Base-by-base conservation (phyloP, 768 basidiomycete genomes). In the Termitomyces sp. region DNA sequence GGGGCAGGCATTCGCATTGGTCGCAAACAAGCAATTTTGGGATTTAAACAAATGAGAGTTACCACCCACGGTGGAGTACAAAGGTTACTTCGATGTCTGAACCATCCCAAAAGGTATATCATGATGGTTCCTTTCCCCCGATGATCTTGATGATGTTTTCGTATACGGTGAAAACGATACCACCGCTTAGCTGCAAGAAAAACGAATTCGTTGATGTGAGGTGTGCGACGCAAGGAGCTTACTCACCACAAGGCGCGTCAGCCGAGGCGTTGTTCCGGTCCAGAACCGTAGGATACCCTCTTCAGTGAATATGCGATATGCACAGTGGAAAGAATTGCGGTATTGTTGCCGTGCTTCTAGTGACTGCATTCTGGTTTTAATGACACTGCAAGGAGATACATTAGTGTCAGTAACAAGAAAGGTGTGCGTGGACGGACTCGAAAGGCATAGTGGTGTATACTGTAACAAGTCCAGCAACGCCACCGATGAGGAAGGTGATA, bases 321-420 rank as follows among this genome's bases (percentile, higher is more conserved):
- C 95, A 64, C 96, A 98, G 65, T 98, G 94, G 75, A 98, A 90
- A 3, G 94, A 87, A 67, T 99, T 98, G 37, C 87, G 84, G 69
- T 98, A 99, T 59, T 94, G 87, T 24, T 78, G 72, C 10, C 83
- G 78, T 0, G 96, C 97, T 56, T 83, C 81, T 10, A 99, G 79
- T 5, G 92, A 87, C 71, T 99, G 97, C 97, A 98, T 99, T 26
- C 96, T 85, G 12, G 97, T 98, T 74, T 98, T 99, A 72, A 98
- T 84, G 31, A 98, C 94, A 67, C 94, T 96, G 62, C 14, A 46
- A 59, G 57, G 2, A n/a, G 46, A 20, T 14, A 48, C 29, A 31
- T 34, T 24, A 49, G 43, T 26, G 13, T 27, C 7, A n/a, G 20
- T 36, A 3, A 14, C 20, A 31, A 14, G 39, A 43, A 48, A 57